A percentile compares a stretch with the other conserved stretches of the same genome.
Conservation (phyloP, 345 rosid species). For the Salix caprea region DNA sequence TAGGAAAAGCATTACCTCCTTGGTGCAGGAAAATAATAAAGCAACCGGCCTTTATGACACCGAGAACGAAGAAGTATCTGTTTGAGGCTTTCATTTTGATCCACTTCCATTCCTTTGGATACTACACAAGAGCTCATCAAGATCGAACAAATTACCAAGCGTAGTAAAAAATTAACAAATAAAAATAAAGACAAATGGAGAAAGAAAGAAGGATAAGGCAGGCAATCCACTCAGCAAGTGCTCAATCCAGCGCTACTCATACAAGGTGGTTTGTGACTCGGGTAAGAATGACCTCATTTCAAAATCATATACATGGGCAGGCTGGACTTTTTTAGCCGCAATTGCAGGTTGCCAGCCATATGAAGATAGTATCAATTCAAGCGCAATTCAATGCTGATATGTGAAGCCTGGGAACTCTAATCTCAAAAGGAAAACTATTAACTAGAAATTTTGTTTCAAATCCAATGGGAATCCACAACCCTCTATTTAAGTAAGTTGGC, state of each 20-base stretch:
- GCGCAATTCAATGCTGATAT: too few relatives aligned
- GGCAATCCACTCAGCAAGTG: slow-evolving; percentile 1
- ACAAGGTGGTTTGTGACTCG: too few relatives aligned
- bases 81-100: slow-evolving; percentile 54
- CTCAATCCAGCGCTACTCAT: too few relatives aligned
- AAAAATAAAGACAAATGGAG: not conserved
- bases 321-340: too few relatives aligned
- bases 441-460: too few relatives aligned
- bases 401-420: too few relatives aligned
- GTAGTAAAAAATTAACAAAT: not conserved
- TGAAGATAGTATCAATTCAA: too few relatives aligned
- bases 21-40: slow-evolving; percentile 78
- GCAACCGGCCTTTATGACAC: slow-evolving; percentile 90
- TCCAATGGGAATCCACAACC: too few relatives aligned
- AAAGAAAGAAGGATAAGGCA: not conserved
- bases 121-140: slow-evolving; percentile 38
- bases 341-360: too few relatives aligned
- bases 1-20: slow-evolving; percentile 36
- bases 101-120: slow-evolving; percentile 43
- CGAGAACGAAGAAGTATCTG: slow-evolving; percentile 64
- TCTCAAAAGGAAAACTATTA: too few relatives aligned
- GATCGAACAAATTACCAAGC: not conserved
- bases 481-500: not conserved
- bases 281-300: too few relatives aligned
- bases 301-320: too few relatives aligned